Evolutionary conservation across 2,329 filamentous ascomycete species (phyloP), one percentile per base, ranked within the genome.

Genomic region (Diaporthe citri): DNA sequence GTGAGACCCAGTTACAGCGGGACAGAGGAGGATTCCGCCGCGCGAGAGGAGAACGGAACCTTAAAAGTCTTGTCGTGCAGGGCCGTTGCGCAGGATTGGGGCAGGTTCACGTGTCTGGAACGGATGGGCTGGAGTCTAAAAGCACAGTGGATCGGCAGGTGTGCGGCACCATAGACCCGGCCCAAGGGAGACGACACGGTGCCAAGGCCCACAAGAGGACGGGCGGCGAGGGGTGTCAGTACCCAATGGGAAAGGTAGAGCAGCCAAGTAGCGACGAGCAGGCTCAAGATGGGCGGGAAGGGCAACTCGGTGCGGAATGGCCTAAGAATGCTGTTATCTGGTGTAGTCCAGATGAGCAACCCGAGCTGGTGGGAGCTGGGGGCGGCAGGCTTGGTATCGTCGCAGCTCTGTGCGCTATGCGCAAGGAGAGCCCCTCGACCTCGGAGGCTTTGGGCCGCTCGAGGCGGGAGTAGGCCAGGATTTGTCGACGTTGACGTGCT

Each of bases 111-210:
- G 34, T 52, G 34, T 69, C 64, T 55, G 64, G 48, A 48, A 69
- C 48, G 34, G 64, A 69, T 69, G 64, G 48, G 64, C 64, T 69
- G 34, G 64, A 69, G 64, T 69, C 64, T 55, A 69, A 55, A 69
- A 28, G 48, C 64, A 34, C n/a, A 41, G 34, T 69, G 48, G 64
- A 69, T 69, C 48, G 48, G 64, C 46, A 52, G 43, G 46, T 67
- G 46, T 52, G 62, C 43, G 46, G 64, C 64, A 69, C 46, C 64
- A 69, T 67, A n/a, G 64, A 55, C 64, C 64, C 64, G 64, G 64
- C 64, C 64, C 48, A 55, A 55, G 64, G 64, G 64, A 69, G 64
- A 55, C 64, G 64, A 69, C 64, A 69, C 64, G 64, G n/a, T 52
- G 64, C 64, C 64, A 55, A 69, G 64, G 64, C 64, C 64, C 46